Base-by-base conservation (phyloP, 169 alveolate species). In the Cryptosporidium sp. region DNA sequence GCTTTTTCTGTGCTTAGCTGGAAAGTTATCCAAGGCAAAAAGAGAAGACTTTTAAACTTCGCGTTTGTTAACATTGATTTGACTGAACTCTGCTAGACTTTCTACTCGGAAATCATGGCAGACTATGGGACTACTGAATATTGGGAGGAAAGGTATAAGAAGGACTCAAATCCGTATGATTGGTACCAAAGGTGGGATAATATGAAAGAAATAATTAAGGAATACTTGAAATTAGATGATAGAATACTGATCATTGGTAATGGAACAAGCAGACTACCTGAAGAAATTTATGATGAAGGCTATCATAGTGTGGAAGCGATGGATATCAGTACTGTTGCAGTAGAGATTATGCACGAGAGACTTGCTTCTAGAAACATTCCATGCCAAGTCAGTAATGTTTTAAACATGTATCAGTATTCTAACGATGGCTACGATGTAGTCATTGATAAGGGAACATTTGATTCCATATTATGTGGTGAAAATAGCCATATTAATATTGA, bases 81-180 rank as follows among this genome's bases (percentile, higher is more conserved):
- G 23, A 16, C 10, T 14, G 43, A 9, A 45, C 23, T 41, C 23
- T 67, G 73, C 23, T n/a, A 8, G 10, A 52, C 16, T 23, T 52
- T 10, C 3, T 18, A 26, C 21, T 55, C 3, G 3, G 12, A 1
- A 0, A n/a, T 58, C 31, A 93, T 94, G 96, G 93, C 93, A 18
- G 93, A 95, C 92, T 96, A 93, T 87, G 97, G 97, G 29, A 93
- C 93, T 55, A 58, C 80, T 21, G 98, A 95, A 62, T 94, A 93
- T 75, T 96, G 99, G 99, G 98, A 97, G 70, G 98, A 97, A 91
- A 91, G 99, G 71, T 97, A 97, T 93, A 94, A 94, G 89, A 94
- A 95, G 95, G 97, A 96, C 48, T 94, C 97, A 35, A 97, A 96
- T 65, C 98, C 98, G 16, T 96, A 96, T 87, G 99, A 97, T 87